Percentiles rank a stretch among this genome's conserved stretches.
These are phyloP conservation scores for Pichia scutulata DNA, from an alignment of 805 yeast species.

Conservation along the genomic window DNA sequence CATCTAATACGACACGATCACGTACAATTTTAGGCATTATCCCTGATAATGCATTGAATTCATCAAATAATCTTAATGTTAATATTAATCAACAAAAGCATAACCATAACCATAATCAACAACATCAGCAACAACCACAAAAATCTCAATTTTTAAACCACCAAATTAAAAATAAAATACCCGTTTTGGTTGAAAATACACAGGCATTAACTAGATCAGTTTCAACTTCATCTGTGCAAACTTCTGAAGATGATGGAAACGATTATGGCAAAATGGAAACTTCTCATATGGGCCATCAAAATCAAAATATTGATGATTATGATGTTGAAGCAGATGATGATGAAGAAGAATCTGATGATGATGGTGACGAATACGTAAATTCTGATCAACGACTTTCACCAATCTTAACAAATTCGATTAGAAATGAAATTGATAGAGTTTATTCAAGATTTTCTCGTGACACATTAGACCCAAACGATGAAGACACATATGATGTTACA, in stretches of 20 bases:
- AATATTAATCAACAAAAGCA: background rate
- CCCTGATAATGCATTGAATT: slow-evolving; percentile 22
- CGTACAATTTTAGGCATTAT: slow-evolving; percentile 25
- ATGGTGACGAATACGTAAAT: slow-evolving; percentile 30
- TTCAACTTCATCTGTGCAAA: background rate
- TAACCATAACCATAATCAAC: slow-evolving; percentile 1
- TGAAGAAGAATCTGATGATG: slow-evolving; percentile 15
- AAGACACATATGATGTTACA: slow-evolving; percentile 75
- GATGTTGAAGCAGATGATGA: slow-evolving; percentile 1
- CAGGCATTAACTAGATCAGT: background rate
- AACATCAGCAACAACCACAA: slow-evolving; percentile 1
- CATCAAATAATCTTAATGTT: background rate
- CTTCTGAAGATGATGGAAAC: background rate
- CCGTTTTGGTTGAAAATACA: slow-evolving; percentile 13
- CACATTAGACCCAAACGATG: slow-evolving; percentile 63
- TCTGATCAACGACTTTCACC: slow-evolving; percentile 51
- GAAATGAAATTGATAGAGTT: slow-evolving; percentile 43
- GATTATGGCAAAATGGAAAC: slow-evolving; percentile 4
- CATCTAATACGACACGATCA: slow-evolving; percentile 6
- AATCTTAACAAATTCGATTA: slow-evolving; percentile 39
- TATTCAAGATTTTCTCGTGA: slow-evolving; percentile 43
- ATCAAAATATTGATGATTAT: background rate
- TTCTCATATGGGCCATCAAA: background rate
- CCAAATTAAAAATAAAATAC: slow-evolving; percentile 10
- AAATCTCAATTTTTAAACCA: background rate